Conservation (phyloP, 176 grass and related monocot genomes). For the Oryza punctata region DNA sequence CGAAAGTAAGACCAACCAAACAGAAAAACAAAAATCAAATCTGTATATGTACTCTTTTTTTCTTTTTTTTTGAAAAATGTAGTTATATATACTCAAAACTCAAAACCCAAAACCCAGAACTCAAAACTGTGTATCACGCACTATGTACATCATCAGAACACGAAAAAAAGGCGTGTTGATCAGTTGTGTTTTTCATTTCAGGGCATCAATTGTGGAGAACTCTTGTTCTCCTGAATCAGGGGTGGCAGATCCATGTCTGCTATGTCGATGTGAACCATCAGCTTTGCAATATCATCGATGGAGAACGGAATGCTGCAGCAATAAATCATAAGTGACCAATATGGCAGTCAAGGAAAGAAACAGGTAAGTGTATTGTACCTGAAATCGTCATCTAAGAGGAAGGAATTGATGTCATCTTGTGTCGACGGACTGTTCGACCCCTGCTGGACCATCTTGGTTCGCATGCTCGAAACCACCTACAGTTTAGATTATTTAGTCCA, state of each 20-base stretch:
- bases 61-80: not conserved
- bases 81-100: conserved; percentile 24
- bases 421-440: conserved; percentile 41
- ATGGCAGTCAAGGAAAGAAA: not conserved
- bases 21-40: not conserved
- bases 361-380: conserved; percentile 21
- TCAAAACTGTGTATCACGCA: conserved; percentile 48
- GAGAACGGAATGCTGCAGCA: conserved; percentile 64
- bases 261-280: conserved; percentile 39
- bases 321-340: not conserved
- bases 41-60: not conserved
- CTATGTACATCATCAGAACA: conserved; percentile 41
- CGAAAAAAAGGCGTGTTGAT: not conserved
- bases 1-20: not conserved
- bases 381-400: conserved; percentile 69
- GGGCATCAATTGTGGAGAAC: conserved; percentile 21
- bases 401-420: conserved; percentile 68
- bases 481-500: not conserved
- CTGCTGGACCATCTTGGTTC: conserved; percentile 43
- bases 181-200: not conserved
- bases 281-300: conserved; percentile 44
- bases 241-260: conserved; percentile 50
- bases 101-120: conserved; percentile 13
- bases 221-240: conserved; percentile 38
- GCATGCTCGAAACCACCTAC: conserved; percentile 57